These are phyloP conservation scores for Pyronema omphalodes DNA, from an alignment of 495 filamentous ascomycete genomes.

Conservation along the genomic window DNA sequence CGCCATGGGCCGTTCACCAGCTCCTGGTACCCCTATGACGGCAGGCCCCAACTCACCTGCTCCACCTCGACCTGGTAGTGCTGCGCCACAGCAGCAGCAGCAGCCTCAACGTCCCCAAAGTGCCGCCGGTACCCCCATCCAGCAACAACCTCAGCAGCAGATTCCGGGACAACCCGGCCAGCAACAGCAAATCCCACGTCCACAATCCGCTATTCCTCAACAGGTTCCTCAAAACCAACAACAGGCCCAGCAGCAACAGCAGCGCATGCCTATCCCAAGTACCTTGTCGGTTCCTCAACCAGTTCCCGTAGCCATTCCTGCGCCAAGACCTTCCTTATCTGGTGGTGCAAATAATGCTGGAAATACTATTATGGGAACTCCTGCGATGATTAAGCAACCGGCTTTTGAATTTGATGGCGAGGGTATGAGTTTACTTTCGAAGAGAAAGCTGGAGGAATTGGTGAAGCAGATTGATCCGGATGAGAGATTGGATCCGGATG, in stretches of 20 bases:
- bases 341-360: slow-evolving; percentile 53
- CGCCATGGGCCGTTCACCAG: slow-evolving; percentile 1
- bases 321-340: slow-evolving; percentile 53
- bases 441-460: slow-evolving; percentile 91
- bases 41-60: slow-evolving; percentile 20
- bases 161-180: slow-evolving; percentile 12
- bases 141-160: slow-evolving; percentile 11
- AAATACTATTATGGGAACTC: slow-evolving; percentile 67
- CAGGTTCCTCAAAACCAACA: slow-evolving; percentile 10
- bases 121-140: slow-evolving; percentile 15
- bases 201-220: slow-evolving; percentile 5
- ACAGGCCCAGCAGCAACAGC: slow-evolving; percentile 20
- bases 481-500: slow-evolving; percentile 62
- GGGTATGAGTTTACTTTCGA: slow-evolving; percentile 72
- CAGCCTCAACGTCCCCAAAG: slow-evolving; percentile 16
- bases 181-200: slow-evolving; percentile 8
- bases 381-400: slow-evolving; percentile 63
- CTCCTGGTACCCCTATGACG: slow-evolving; percentile 11
- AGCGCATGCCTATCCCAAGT: slow-evolving; percentile 64
- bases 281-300: slow-evolving; percentile 50
- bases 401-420: slow-evolving; percentile 71
- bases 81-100: background rate
- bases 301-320: slow-evolving; percentile 50
- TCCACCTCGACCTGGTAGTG: slow-evolving; percentile 3
- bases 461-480: slow-evolving; percentile 70